Base-by-base conservation (phyloP, 2,329 filamentous ascomycete species). In the Lithohypha guttulata region DNA sequence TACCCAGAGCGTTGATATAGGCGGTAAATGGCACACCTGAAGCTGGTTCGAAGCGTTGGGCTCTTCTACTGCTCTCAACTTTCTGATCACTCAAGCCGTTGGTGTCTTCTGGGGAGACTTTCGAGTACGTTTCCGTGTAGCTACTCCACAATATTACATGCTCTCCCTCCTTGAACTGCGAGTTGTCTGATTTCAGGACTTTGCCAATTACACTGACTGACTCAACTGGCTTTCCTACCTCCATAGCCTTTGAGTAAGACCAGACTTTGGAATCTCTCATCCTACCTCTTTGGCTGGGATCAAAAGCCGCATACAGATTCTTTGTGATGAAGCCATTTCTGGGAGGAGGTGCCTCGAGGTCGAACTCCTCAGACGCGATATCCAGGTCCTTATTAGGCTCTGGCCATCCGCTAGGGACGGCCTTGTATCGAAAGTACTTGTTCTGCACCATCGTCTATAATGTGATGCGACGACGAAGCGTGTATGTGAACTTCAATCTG, bases 391-490 rank as follows among this genome's bases (percentile, higher is more conserved):
- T 63, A 33, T 83, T 84, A 2, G 76, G 59, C 22, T 81, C 72
- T 14, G 84, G 84, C 55, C 71, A 68, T 42, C 73, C 81, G 34
- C 64, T 58, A 32, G 84, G 84, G 44, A 79, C 51, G 51, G 75
- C 65, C 56, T 80, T 84, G 71, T 79, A 89, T 59, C 86, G 67
- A 53, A 91, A 62, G 26, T 70, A 74, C 65, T 84, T 86, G 75
- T 87, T 91, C 45, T 73, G 19, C 17, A 50, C 43, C 48, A 49
- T 50, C n/a, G 22, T 38, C n/a, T n/a, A n/a, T n/a, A n/a, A n/a
- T n/a, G n/a, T n/a, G n/a, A n/a, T n/a, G n/a, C n/a, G n/a, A n/a
- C n/a, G n/a, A n/a, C n/a, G n/a, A n/a, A n/a, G n/a, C n/a, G n/a
- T n/a, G n/a, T n/a, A n/a, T n/a, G n/a, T n/a, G n/a, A n/a, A n/a